These are phyloP conservation scores for Barnettozyma botsteinii DNA, from an alignment of 805 yeast species.

Conservation along the genomic window DNA sequence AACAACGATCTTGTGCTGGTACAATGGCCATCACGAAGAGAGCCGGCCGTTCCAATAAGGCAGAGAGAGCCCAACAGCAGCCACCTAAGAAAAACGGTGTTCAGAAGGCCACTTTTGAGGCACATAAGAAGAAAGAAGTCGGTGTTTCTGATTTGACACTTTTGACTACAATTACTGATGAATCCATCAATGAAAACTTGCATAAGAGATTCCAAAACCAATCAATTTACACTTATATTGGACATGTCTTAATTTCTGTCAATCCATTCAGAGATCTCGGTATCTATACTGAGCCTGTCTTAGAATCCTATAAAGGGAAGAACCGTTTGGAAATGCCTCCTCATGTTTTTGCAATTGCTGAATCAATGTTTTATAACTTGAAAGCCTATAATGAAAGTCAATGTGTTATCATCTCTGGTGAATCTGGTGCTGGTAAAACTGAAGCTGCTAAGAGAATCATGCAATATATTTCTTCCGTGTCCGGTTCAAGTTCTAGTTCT, in stretches of 20 bases:
- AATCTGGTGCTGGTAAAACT: constrained; percentile 97
- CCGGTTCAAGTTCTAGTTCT: constrained; percentile 59
- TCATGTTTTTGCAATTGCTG: constrained; percentile 97
- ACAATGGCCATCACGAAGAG: constrained; percentile 74
- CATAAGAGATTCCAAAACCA: constrained; percentile 86
- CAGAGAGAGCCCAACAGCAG: constrained; percentile 35
- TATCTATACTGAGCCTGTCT: constrained; percentile 76
- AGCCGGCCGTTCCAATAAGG: constrained; percentile 55
- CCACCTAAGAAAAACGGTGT: constrained; percentile 57
- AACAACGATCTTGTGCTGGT: neutral
- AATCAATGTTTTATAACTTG: constrained; percentile 91
- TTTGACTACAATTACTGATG: constrained; percentile 83
- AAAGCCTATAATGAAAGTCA: constrained; percentile 92
- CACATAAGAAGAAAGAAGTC: constrained; percentile 89
- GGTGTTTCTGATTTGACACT: constrained; percentile 95
- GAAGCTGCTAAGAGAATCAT: constrained; percentile 97
- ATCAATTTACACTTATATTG: constrained; percentile 87
- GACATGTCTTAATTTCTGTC: constrained; percentile 91
- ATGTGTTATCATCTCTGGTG: constrained; percentile 96
- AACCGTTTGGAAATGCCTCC: constrained; percentile 96
- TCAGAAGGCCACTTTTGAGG: constrained; percentile 87
- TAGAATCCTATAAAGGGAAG: constrained; percentile 79
- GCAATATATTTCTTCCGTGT: constrained; percentile 92
- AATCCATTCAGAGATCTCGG: constrained; percentile 97
- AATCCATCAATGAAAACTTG: constrained; percentile 85